These are phyloP conservation scores for Populus deltoides DNA, from an alignment of 345 rosid genomes.

Conservation along the genomic window DNA sequence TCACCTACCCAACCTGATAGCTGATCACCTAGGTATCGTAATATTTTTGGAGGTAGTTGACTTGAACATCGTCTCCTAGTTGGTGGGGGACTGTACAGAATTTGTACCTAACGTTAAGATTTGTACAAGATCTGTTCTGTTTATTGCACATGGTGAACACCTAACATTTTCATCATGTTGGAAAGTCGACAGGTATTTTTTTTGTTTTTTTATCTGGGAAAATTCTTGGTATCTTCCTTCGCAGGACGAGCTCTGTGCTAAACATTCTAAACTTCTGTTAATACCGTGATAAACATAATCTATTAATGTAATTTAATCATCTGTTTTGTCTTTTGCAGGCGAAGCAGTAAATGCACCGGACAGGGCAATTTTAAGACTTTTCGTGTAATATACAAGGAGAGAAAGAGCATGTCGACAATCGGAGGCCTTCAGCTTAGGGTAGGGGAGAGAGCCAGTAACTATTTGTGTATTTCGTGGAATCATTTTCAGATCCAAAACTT, in stretches of 20 bases:
- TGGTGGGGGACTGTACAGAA: not conserved
- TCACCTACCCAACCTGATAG: not conserved
- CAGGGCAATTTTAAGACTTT: not conserved
- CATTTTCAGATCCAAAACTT: not conserved
- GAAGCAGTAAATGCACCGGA: slow-evolving; percentile 9
- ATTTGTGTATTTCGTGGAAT: not conserved
- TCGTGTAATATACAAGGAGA: not conserved
- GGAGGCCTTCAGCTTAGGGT: not conserved
- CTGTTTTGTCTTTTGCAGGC: slow-evolving; percentile 10
- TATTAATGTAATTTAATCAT: not conserved
- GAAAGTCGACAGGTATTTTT: not conserved
- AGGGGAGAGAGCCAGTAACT: not conserved
- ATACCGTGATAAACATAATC: not conserved
- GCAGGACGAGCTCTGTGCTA: not conserved
- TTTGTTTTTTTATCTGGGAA: not conserved
- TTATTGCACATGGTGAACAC: not conserved
- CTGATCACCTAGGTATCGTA: not conserved
- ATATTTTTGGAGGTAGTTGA: not conserved
- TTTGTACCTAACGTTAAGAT: slow-evolving; percentile 8
- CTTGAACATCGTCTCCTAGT: not conserved
- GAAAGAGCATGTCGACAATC: not conserved
- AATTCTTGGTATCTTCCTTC: slow-evolving; percentile 6
- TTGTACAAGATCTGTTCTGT: not conserved
- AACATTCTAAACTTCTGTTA: not conserved
- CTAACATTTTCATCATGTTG: not conserved